These are phyloP conservation scores for Trypanosoma brucei DNA, from an alignment of 208 protist genomes.

Conservation along the genomic window DNA sequence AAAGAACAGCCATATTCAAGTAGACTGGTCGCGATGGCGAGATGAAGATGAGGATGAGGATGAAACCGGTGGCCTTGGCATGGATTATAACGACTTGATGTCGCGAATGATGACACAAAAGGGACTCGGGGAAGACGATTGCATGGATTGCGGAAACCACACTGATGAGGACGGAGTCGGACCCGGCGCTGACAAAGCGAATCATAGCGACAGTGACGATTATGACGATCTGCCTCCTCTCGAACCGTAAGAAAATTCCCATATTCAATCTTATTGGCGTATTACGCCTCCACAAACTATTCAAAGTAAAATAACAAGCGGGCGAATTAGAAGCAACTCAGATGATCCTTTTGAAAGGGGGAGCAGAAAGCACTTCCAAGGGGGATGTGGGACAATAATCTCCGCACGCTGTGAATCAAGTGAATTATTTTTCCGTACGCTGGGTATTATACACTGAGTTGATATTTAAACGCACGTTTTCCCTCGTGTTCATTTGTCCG, in stretches of 20 bases:
- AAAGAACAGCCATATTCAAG: slow-evolving; percentile 65
- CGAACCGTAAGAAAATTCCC: slow-evolving; percentile 18
- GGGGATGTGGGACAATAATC: too few species aligned
- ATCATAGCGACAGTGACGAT: slow-evolving; percentile 15
- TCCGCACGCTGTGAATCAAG: too few species aligned
- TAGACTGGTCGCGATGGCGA: slow-evolving; percentile 85
- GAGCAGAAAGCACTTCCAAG: too few species aligned
- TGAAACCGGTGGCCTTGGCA: slow-evolving; percentile 24
- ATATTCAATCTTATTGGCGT: not conserved
- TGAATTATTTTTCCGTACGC: too few species aligned
- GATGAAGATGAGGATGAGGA: slow-evolving; percentile 67
- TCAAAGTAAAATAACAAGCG: too few species aligned
- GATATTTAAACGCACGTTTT: too few species aligned
- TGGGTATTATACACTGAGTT: too few species aligned
- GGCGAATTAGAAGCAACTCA: too few species aligned
- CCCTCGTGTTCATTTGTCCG: too few species aligned
- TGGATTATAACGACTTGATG: slow-evolving; percentile 29
- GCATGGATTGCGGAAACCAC: slow-evolving; percentile 6
- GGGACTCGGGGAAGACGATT: slow-evolving; percentile 13
- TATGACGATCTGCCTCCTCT: slow-evolving; percentile 31
- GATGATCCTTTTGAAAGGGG: too few species aligned
- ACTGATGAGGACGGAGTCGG: not conserved
- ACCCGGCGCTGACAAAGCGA: not conserved
- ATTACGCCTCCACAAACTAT: too few species aligned
- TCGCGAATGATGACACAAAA: slow-evolving; percentile 24